Conservation (phyloP, 768 basidiomycete species). For the Mycena belliarum region DNA sequence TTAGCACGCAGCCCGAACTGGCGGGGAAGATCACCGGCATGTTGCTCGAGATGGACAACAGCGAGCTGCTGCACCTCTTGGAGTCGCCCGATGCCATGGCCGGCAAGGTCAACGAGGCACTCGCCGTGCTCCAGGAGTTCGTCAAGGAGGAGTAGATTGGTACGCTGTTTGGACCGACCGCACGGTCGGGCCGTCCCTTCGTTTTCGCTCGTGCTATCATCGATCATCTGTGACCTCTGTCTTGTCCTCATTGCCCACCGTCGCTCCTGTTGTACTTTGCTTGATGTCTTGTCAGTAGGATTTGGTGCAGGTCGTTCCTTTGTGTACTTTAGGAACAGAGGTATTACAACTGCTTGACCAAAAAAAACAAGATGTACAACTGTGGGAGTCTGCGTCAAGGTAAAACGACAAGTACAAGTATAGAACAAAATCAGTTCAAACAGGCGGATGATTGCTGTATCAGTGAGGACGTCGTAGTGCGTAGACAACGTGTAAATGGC, state of each 20-base stretch:
- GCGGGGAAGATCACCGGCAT: conserved; percentile 99
- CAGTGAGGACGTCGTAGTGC: conserved; percentile 36
- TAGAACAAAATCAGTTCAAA: too few relatives aligned
- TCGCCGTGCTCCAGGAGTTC: conserved; percentile 87
- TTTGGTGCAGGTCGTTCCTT: conserved; percentile 57
- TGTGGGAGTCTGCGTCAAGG: neutral
- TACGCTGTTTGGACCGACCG: conserved; percentile 35
- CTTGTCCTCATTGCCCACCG: conserved; percentile 21
- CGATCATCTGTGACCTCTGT: conserved; percentile 34
- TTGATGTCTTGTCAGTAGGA: conserved; percentile 36
- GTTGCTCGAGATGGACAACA: conserved; percentile 98
- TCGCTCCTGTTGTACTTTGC: conserved; percentile 25
- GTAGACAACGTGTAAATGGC: conserved; percentile 60
- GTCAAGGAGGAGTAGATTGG: conserved; percentile 39
- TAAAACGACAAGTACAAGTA: too few relatives aligned
- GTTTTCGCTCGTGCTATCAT: conserved; percentile 35
- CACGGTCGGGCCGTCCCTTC: conserved; percentile 51
- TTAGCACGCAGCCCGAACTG: conserved; percentile 82
- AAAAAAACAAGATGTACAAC: neutral
- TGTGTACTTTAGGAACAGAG: conserved; percentile 61
- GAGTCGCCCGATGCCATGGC: conserved; percentile 82
- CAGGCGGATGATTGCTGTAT: too few relatives aligned
- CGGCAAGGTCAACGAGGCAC: conserved; percentile 90
- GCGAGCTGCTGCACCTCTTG: conserved; percentile 86
- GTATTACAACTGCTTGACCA: conserved; percentile 54